Conservation (phyloP, 495 filamentous ascomycete species). For the Talaromyces proteolyticus region DNA sequence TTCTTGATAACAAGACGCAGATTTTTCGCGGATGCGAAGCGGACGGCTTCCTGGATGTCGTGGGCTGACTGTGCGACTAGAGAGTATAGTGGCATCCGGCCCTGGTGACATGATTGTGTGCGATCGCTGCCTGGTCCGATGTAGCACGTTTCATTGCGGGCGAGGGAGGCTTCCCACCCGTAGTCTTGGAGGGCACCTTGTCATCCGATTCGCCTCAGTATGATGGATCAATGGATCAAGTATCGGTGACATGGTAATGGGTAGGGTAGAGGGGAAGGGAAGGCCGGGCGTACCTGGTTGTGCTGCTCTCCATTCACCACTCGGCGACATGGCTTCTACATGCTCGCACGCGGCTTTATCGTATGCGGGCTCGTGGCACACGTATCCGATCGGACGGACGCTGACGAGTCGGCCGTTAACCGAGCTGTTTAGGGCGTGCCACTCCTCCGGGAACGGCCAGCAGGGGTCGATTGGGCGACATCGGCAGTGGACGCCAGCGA, state of each 20-base stretch:
- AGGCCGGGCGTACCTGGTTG: slow-evolving; percentile 28
- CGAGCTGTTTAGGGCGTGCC: slow-evolving; percentile 6
- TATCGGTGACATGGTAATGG: no score
- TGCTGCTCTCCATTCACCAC: slow-evolving; percentile 19
- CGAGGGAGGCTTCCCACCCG: slow-evolving; percentile 48
- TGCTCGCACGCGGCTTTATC: slow-evolving; percentile 19
- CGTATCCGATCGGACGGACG: slow-evolving; percentile 26
- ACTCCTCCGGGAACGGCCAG: slow-evolving; percentile 7
- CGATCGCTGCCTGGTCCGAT: slow-evolving; percentile 41
- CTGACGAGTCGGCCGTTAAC: slow-evolving; percentile 21
- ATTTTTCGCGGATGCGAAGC: slow-evolving; percentile 17
- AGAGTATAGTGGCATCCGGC: slow-evolving; percentile 34
- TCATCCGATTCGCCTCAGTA: no score
- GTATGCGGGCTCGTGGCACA: slow-evolving; percentile 33
- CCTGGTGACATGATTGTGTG: slow-evolving; percentile 19
- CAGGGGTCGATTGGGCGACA: slow-evolving; percentile 7
- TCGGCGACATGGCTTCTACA: slow-evolving; percentile 15
- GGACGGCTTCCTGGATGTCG: slow-evolving; percentile 32
- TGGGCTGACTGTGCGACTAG: slow-evolving; percentile 18
- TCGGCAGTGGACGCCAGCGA: no score
- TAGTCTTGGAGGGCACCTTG: no score
- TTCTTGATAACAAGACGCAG: slow-evolving; percentile 46
- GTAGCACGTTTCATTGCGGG: slow-evolving; percentile 49
- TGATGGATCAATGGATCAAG: no score
- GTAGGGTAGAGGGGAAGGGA: no score